Evolutionary conservation across 768 basidiomycete genomes (phyloP), one percentile per base, ranked within the genome.

Genomic region (Aureoboletus auriporus): DNA sequence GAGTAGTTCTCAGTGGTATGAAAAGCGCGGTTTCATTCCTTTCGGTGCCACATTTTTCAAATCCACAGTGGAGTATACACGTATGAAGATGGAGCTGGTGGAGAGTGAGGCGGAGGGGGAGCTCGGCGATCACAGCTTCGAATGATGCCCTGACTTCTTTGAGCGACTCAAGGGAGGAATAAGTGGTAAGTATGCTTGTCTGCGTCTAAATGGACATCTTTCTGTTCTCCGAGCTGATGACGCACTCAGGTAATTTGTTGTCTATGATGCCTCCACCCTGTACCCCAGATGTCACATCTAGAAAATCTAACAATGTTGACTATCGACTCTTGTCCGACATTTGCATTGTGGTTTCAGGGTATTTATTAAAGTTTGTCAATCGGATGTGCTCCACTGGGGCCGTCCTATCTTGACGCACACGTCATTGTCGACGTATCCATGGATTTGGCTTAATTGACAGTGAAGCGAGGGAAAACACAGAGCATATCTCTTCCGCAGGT

Each of bases 41-140:
- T 78, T 81, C 48, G 81, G 80, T 16, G 63, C 69, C 14, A 63
- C 46, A 1, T 82, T 84, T 61, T 79, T 57, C 65, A 83, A 82
- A 65, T 73, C 71, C 6, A 59, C 66, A 36, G 75, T 81, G 53
- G 70, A 80, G 65, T 84, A 82, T 59, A 64, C 78, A 53, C 70
- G 76, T 43, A 82, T 84, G 81, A 69, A 64, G 61, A 68, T 71
- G 54, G 59, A 55, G 46, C 50, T 65, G n/a, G 36, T 31, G 44
- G 45, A 37, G n/a, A 23, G 29, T 26, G 49, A 28, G 28, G 42
- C 42, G 5, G 42, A 45, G 14, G 39, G 40, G 16, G 20, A 45
- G n/a, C 38, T 23, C 20, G 20, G 17, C 43, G 30, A 42, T 48
- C 46, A 44, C 43, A 40, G 14, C 8, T 11, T 44, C 43, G 17